Evolutionary conservation across 129 eudicot genomes (phyloP), one percentile per base, ranked within the genome.

Genomic region (Deinandra increscens): DNA sequence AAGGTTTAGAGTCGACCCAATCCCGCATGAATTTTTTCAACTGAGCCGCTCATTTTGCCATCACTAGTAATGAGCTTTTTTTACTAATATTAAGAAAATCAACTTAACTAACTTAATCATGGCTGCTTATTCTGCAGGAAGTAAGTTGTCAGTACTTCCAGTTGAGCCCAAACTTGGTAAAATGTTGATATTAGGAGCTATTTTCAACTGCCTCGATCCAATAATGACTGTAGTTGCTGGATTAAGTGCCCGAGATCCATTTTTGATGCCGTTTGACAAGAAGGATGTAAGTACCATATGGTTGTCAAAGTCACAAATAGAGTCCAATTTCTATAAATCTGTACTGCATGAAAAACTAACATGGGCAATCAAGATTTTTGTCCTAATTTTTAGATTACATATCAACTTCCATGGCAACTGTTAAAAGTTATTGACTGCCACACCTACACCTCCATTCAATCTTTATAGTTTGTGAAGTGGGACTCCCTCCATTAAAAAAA

Each of bases 191-290:
- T 77, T 78, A 34, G 98, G 98, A 62, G 95, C 95, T 34, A 84
- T 88, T 58, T 92, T 92, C 81, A 88, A 83, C 74, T 92, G 98
- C 81, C 84, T 92, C 18, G 83, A 92, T 75, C 98, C 98, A 77
- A 78, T 89, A 69, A 86, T 92, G 98, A 92, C 98, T 11, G 84
- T 92, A 73, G 98, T 92, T 81, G 96, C 98, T 86, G 89, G 96
- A 68, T 75, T 92, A 72, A 92, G 96, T 75, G 81, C 49, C 54
- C 81, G 95, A 80, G 98, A 92, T 82, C 96, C 96, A 29, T 92
- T 92, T 70, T 50, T 92, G 83, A 83, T 76, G 88, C 98, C 98
- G 18, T 86, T 81, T 64, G 98, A 92, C 80, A 92, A 85, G 71
- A 92, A 82, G 76, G 96, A 92, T 80, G 98, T 89, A 81, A 79